Percentiles rank a stretch among this genome's conserved stretches.
Evolutionary conservation across 441 rosid genomes (phyloP).

Genomic region (Syzygium syzygioides): DNA sequence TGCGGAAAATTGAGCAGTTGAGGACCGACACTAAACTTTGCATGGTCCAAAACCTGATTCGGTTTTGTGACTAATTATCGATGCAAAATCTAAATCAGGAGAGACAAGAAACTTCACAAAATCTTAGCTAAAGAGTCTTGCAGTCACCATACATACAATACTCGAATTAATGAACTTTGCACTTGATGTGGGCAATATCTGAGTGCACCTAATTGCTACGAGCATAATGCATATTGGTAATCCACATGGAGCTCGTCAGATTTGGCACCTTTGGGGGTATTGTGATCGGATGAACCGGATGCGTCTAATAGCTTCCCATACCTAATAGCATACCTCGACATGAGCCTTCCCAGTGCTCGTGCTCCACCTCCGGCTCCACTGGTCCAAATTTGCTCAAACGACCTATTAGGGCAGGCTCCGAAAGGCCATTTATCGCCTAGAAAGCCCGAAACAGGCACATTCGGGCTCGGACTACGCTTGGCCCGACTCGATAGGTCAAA

Average conservation of each 20-base stretch:
- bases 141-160: too few species aligned
- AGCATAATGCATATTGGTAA: background rate
- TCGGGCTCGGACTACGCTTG: background rate
- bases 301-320: background rate
- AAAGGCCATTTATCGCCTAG: background rate
- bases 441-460: background rate
- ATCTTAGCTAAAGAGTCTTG: background rate
- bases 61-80: background rate
- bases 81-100: background rate
- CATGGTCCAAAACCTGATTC: background rate
- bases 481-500: background rate
- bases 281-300: background rate
- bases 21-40: background rate
- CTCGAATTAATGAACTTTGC: background rate
- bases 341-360: background rate
- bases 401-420: background rate
- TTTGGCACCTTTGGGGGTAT: background rate
- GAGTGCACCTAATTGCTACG: background rate
- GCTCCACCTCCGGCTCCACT: background rate
- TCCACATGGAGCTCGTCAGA: background rate
- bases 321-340: background rate
- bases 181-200: background rate
- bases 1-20: background rate
- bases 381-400: background rate
- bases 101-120: background rate